A percentile compares a stretch with the other conserved stretches of the same genome.
Evolutionary conservation across 495 filamentous ascomycete species (phyloP).

Genomic region (Annulohypoxylon bovei): DNA sequence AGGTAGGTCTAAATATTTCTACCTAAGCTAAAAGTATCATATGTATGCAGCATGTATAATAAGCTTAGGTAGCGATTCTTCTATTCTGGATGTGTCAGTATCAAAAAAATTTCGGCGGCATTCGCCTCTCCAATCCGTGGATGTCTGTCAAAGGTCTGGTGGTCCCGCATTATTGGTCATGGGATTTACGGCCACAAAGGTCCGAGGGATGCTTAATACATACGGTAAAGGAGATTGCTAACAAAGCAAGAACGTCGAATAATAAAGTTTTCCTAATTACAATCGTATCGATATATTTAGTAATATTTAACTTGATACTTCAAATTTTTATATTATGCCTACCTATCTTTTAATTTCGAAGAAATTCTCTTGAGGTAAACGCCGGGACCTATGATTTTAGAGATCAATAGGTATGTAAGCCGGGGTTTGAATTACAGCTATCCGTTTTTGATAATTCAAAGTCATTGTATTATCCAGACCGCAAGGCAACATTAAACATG

Average conservation of each 20-base stretch:
- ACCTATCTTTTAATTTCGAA: neutral
- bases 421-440: neutral
- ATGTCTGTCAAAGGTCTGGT: neutral
- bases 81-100: neutral
- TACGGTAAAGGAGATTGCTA: neutral
- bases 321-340: neutral
- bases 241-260: neutral
- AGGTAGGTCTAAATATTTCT: neutral
- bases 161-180: slow-evolving; percentile 1
- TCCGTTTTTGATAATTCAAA: neutral
- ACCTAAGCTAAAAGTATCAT: neutral
- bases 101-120: neutral
- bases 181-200: neutral
- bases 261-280: too few relatives aligned
- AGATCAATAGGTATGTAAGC: neutral
- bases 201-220: neutral
- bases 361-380: neutral
- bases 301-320: neutral
- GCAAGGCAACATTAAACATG: neutral
- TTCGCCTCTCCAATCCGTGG: neutral
- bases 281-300: neutral
- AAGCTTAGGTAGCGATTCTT: slow-evolving; percentile 6
- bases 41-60: neutral
- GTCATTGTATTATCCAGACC: neutral
- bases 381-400: neutral